Evolutionary conservation across 2,329 filamentous ascomycete species (phyloP).

Genomic region (Aspergillus sp.): DNA sequence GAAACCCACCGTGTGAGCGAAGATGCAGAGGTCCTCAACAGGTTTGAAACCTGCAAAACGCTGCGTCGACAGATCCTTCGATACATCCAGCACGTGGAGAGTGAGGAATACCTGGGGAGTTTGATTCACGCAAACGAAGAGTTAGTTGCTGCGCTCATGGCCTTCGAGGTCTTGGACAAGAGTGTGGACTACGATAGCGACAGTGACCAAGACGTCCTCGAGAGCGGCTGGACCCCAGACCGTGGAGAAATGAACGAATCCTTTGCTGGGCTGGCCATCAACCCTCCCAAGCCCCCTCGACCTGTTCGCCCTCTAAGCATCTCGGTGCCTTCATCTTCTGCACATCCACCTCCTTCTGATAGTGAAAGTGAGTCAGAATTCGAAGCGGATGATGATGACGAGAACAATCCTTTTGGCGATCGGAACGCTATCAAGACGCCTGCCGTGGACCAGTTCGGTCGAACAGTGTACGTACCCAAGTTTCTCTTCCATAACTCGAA

Average conservation of each 20-base stretch:
- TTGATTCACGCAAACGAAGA: constrained; percentile 94
- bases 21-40: constrained; percentile 72
- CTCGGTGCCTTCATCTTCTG: constrained; percentile 31
- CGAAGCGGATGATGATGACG: constrained; percentile 70
- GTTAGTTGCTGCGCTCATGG: constrained; percentile 90
- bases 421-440: constrained; percentile 63
- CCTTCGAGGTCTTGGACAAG: constrained; percentile 87
- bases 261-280: constrained; percentile 42
- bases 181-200: constrained; percentile 65
- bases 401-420: constrained; percentile 88
- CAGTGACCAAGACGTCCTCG: constrained; percentile 61
- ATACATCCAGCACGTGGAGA: constrained; percentile 90
- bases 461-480: constrained; percentile 29
- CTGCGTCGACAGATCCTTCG: constrained; percentile 82
- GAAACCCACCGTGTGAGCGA: constrained; percentile 87
- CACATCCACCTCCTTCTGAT: constrained; percentile 45
- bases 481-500: neutral
- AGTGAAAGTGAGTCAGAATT: constrained; percentile 59
- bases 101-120: constrained; percentile 88
- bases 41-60: constrained; percentile 85
- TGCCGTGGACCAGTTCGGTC: constrained; percentile 33
- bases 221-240: constrained; percentile 35
- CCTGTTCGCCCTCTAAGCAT: constrained; percentile 67
- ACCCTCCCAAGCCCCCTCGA: constrained; percentile 43
- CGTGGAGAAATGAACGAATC: constrained; percentile 29